Percentiles rank a stretch among this genome's conserved stretches.
Evolutionary conservation across 2,329 filamentous ascomycete species (phyloP).

Genomic region (Ceratocystis huliohia): DNA sequence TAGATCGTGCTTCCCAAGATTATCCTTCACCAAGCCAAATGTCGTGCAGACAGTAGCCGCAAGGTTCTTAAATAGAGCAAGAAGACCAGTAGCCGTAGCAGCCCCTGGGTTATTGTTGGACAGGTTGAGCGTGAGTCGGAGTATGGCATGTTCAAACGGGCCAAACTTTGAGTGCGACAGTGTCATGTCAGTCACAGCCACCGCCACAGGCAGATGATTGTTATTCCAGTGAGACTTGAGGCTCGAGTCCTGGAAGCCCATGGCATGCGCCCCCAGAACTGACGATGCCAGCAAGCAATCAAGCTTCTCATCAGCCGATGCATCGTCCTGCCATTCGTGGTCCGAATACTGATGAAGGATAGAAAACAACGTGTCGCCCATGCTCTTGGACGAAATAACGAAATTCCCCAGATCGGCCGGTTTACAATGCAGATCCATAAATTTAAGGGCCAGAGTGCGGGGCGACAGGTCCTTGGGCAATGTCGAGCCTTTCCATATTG

Average conservation of each 20-base stretch:
- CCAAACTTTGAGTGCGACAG: slow-evolving; percentile 31
- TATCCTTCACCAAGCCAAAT: slow-evolving; percentile 37
- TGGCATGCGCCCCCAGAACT: slow-evolving; percentile 42
- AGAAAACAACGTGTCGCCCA: slow-evolving; percentile 23
- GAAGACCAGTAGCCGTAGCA: slow-evolving; percentile 56
- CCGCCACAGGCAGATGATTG: slow-evolving; percentile 40
- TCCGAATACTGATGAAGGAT: slow-evolving; percentile 20
- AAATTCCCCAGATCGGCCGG: slow-evolving; percentile 18
- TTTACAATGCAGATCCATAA: slow-evolving; percentile 20
- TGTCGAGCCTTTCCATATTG: slow-evolving; percentile 45
- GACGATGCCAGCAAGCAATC: slow-evolving; percentile 29
- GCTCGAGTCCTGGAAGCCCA: slow-evolving; percentile 35
- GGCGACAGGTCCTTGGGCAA: slow-evolving; percentile 44
- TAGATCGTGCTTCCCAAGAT: slow-evolving; percentile 38
- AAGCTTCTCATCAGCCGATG: slow-evolving; percentile 18
- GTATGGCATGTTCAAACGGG: slow-evolving; percentile 35
- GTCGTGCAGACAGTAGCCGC: slow-evolving; percentile 39
- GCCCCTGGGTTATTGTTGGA: slow-evolving; percentile 67
- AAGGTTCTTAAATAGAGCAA: slow-evolving; percentile 39
- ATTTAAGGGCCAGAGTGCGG: slow-evolving; percentile 44
- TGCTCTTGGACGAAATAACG: slow-evolving; percentile 16
- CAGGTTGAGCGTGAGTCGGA: slow-evolving; percentile 69
- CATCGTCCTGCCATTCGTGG: slow-evolving; percentile 18
- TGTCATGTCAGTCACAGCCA: slow-evolving; percentile 34
- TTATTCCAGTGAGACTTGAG: slow-evolving; percentile 35